Evolutionary conservation across 495 filamentous ascomycete genomes (phyloP), one percentile per base, ranked within the genome.

Genomic region (Thermochaetoides thermophila): DNA sequence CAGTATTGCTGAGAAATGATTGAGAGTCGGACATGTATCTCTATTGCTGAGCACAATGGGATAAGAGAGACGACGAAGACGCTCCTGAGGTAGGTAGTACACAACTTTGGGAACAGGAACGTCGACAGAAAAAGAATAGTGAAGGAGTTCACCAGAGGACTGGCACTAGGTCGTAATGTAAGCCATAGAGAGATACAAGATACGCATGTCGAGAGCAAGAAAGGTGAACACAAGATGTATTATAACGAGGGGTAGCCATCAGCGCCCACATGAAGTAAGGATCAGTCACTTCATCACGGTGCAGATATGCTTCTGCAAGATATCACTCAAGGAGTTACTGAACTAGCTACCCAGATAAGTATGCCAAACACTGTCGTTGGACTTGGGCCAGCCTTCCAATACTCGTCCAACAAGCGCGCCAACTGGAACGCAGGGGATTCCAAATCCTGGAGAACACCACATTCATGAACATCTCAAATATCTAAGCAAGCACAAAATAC

Each of bases 141-240:
- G 52, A 57, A 64, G 69, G 64, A 67, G 72, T 71, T 72, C 66
- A 31, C 15, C 38, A 31, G 34, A 47, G 53, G 51, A 57, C 55
- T 57, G 51, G 39, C 32, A 35, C 22, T 26, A 37, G 15, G 39
- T 43, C 48, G 43, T 33, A 36, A 41, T 42, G 53, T 43, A 44
- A 50, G 53, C 46, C 51, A 50, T 31, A 51, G 36, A 24, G 19
- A 37, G 39, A 50, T 53, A 57, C 55, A 50, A 50, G 35, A 43
- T 50, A 49, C 43, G 43, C 39, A 42, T 38, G 19, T 19, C 17
- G 14, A 19, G 19, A 29, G 13, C 29, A 29, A 40, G 32, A 37
- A 34, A 42, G 31, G 39, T 43, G 39, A 49, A 29, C 13, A 24
- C 39, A n/a, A 9, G 27, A 38, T 37, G 37, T 23, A 34, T 46